A percentile compares a stretch with the other conserved stretches of the same genome.
These are phyloP conservation scores for Colletotrichum tabaci DNA, from an alignment of 2,329 filamentous ascomycete species.

Conservation along the genomic window DNA sequence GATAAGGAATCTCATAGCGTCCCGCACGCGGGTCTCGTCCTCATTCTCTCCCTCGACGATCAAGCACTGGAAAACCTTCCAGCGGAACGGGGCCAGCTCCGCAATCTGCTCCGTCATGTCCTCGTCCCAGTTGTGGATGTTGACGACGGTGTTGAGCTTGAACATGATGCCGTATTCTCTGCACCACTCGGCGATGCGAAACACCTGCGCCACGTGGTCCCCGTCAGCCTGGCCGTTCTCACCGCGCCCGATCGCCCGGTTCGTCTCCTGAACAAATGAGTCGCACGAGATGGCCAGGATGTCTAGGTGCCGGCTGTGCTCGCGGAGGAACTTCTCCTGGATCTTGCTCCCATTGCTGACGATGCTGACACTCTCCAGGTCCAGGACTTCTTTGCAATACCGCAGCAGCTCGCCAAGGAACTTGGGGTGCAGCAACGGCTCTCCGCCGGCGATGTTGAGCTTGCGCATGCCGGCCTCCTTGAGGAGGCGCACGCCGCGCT, in stretches of 20 bases:
- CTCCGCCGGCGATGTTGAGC: conserved; percentile 69
- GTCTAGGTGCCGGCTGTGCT: conserved; percentile 62
- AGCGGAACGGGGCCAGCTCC: conserved; percentile 63
- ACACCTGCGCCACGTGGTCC: conserved; percentile 59
- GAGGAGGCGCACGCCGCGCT: conserved; percentile 61
- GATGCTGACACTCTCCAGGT: conserved; percentile 66
- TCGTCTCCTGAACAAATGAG: conserved; percentile 66
- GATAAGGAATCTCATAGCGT: conserved; percentile 61
- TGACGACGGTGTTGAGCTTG: conserved; percentile 71
- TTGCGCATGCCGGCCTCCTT: conserved; percentile 67
- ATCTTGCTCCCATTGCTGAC: conserved; percentile 68
- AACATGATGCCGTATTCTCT: conserved; percentile 64
- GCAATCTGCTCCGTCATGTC: conserved; percentile 60
- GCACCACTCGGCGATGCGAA: conserved; percentile 62
- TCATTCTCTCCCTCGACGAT: conserved; percentile 48
- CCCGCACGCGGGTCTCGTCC: conserved; percentile 53
- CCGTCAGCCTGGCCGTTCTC: conserved; percentile 48
- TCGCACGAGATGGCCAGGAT: conserved; percentile 71
- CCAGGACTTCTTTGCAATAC: conserved; percentile 64
- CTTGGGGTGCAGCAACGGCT: conserved; percentile 66
- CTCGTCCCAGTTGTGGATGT: conserved; percentile 63
- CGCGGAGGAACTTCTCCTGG: conserved; percentile 57
- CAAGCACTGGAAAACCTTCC: conserved; percentile 71
- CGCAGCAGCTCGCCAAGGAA: conserved; percentile 59
- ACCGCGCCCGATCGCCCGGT: conserved; percentile 66